A percentile compares a stretch with the other conserved stretches of the same genome.
Conservation (phyloP, 1,139 yeast species). For the Yamadazyma songkhlaensis region DNA sequence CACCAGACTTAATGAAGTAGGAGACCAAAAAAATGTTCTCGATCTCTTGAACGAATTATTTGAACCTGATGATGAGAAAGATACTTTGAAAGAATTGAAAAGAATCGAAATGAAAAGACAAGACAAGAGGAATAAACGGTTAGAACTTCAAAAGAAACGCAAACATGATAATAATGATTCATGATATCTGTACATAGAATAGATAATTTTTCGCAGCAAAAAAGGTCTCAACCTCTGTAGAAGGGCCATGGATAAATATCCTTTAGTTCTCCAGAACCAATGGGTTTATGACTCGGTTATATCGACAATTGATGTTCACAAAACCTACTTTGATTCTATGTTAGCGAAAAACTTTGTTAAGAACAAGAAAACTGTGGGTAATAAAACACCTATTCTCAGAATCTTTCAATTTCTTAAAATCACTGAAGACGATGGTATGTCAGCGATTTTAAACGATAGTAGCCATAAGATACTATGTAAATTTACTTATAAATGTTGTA, state of each 20-base stretch:
- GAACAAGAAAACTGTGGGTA: conserved; percentile 3
- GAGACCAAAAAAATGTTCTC: conserved; percentile 16
- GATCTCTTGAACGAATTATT: conserved; percentile 15
- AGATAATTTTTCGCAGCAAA: not conserved
- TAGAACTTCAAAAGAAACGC: conserved; percentile 15
- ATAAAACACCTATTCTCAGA: conserved; percentile 26
- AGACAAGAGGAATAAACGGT: conserved; percentile 32
- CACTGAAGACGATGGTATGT: conserved; percentile 20
- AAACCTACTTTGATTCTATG: conserved; percentile 11
- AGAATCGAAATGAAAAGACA: conserved; percentile 33
- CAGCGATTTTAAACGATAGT: conserved; percentile 32
- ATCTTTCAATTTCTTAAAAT: conserved; percentile 22
- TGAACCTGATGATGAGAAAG: conserved; percentile 19
- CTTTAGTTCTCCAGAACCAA: conserved; percentile 20
- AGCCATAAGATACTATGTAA: conserved; percentile 28
- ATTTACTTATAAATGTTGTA: conserved; percentile 28
- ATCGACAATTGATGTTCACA: not conserved
- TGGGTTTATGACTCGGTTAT: conserved; percentile 21
- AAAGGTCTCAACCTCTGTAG: not conserved
- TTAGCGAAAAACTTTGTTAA: conserved; percentile 20
- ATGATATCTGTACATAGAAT: not conserved
- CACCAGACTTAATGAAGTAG: conserved; percentile 22
- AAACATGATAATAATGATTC: conserved; percentile 1
- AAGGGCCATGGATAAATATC: conserved; percentile 11
- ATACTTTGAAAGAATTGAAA: conserved; percentile 22